phyloP scores from a whole-genome alignment of 164 flowering plant genomes.

The Dillenia turbinata region DNA sequence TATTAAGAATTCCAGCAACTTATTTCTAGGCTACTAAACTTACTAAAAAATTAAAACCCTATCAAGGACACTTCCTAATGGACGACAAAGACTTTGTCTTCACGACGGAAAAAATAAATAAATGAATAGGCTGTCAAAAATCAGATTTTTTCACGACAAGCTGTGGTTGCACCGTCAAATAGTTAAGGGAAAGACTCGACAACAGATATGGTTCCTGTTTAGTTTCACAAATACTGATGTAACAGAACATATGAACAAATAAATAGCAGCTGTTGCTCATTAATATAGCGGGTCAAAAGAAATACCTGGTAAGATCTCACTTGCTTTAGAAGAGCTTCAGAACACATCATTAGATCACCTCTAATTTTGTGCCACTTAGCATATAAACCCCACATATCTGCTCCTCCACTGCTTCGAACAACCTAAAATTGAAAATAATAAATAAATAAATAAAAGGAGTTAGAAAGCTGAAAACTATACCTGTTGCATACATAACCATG shows the following conservation, averaged over 20 bases:
- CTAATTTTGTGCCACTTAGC: constrained; percentile 89
- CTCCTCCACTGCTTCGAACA: constrained; percentile 52
- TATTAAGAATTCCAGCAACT: too few species aligned
- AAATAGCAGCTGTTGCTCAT: not conserved
- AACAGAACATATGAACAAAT: not conserved
- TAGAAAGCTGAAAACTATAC: too few species aligned
- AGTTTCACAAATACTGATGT: not conserved
- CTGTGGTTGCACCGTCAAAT: too few species aligned
- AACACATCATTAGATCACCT: constrained; percentile 82
- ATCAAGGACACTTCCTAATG: not conserved
- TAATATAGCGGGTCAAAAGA: not conserved
- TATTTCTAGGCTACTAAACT: too few species aligned
- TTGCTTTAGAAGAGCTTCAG: constrained; percentile 91
- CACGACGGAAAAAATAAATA: not conserved
- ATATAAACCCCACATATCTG: constrained; percentile 84
- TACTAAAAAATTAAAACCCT: not conserved
- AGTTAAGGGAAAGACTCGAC: too few species aligned
- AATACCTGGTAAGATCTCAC: constrained; percentile 86
- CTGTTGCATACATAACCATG: too few species aligned
- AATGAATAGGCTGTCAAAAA: not conserved
- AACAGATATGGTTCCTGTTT: too few species aligned
- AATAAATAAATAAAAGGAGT: constrained; percentile 4
- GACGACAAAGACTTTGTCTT: not conserved
- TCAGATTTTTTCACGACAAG: not conserved
- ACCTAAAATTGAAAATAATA: constrained; percentile 29